Evolutionary conservation across 2,329 filamentous ascomycete genomes (phyloP).

Genomic region (Paecilomyces variotii): DNA sequence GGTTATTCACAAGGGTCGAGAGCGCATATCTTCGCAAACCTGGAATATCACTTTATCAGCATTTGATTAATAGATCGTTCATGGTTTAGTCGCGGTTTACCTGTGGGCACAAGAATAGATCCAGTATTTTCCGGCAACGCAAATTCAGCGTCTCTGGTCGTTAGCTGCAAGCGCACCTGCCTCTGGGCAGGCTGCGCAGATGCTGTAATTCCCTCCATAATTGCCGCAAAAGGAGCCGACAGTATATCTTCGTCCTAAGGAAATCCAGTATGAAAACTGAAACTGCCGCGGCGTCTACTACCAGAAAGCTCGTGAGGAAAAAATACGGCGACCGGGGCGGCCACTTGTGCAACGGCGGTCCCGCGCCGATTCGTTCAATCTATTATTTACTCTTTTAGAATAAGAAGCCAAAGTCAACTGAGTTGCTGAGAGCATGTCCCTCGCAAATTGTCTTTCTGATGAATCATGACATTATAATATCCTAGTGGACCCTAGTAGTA

Average conservation of each 20-base stretch:
- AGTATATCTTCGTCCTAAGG: constrained; percentile 10
- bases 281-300: not conserved
- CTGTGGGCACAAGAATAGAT: constrained; percentile 50
- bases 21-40: constrained; percentile 52
- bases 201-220: constrained; percentile 11
- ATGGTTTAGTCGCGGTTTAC: constrained; percentile 27
- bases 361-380: too few relatives aligned
- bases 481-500: not conserved
- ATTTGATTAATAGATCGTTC: constrained; percentile 1
- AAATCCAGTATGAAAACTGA: not conserved
- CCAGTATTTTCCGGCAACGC: constrained; percentile 47
- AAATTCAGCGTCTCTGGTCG: constrained; percentile 45
- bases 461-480: not conserved
- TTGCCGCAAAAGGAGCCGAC: constrained; percentile 17
- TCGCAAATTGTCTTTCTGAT: not conserved
- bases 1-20: constrained; percentile 55
- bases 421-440: not conserved
- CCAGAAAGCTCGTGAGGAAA: constrained; percentile 18
- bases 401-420: not conserved
- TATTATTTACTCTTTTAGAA: not conserved
- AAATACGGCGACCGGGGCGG: constrained; percentile 35
- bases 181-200: constrained; percentile 23
- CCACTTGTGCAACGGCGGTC: constrained; percentile 29
- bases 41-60: constrained; percentile 13
- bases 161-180: constrained; percentile 50